A percentile compares a stretch with the other conserved stretches of the same genome.
phyloP scores from a whole-genome alignment of 441 rosid species.

The Populus trichocarpa region DNA sequence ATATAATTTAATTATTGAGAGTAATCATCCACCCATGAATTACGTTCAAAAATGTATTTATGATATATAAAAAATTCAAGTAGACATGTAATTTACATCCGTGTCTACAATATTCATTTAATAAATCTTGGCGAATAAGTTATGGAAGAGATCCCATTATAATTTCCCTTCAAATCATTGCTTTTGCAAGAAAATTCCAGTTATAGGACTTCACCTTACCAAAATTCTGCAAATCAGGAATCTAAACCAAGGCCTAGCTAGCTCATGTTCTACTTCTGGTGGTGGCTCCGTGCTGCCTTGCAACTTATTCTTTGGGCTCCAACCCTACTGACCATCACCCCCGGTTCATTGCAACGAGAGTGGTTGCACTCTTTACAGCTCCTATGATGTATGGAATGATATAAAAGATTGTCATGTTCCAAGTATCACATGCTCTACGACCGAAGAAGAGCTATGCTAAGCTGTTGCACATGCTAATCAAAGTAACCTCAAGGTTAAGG shows the following conservation, averaged over 20 bases:
- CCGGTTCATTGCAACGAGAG: constrained; percentile 52
- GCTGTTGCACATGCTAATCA: constrained; percentile 60
- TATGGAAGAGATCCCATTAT: not conserved
- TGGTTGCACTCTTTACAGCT: constrained; percentile 57
- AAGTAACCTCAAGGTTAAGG: constrained; percentile 46
- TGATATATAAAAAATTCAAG: not conserved
- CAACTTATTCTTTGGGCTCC: constrained; percentile 19
- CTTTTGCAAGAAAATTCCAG: no score
- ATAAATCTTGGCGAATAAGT: constrained; percentile 2
- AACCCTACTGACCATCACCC: constrained; percentile 39
- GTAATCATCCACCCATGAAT: no score
- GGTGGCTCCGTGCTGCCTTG: constrained; percentile 9
- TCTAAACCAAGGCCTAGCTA: not conserved
- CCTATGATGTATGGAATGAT: constrained; percentile 82
- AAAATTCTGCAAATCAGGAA: not conserved
- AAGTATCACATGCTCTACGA: constrained; percentile 50
- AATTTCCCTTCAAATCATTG: constrained; percentile 18
- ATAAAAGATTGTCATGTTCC: constrained; percentile 48
- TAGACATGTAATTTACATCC: not conserved
- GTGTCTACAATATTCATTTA: not conserved
- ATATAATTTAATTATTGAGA: no score
- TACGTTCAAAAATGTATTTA: no score
- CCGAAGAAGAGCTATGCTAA: constrained; percentile 58
- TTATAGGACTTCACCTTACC: not conserved
- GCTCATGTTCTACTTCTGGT: not conserved